phyloP scores from a whole-genome alignment of 768 basidiomycete species.

The Pisolithus marmoratus region DNA sequence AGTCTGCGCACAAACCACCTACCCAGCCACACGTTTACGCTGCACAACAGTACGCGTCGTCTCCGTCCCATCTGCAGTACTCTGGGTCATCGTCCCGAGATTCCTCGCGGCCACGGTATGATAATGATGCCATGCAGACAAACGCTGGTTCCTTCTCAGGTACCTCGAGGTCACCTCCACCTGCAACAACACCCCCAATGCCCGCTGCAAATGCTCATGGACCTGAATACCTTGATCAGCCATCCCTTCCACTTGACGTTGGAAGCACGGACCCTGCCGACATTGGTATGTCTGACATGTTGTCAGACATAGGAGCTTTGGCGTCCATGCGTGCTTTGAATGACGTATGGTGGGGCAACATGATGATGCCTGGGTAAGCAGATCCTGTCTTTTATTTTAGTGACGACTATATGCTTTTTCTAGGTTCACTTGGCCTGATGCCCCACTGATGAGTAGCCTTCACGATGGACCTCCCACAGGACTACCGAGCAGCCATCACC shows the following conservation, averaged over 20 bases:
- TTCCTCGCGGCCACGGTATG: constrained; percentile 13
- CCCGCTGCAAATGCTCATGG: neutral
- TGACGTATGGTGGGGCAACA: constrained; percentile 68
- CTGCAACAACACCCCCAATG: neutral
- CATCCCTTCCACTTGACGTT: constrained; percentile 31
- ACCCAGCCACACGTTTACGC: constrained; percentile 10
- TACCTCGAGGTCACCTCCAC: neutral
- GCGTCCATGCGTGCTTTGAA: constrained; percentile 72
- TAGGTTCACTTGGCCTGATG: constrained; percentile 30
- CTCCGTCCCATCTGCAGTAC: constrained; percentile 15
- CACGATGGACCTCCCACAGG: no score
- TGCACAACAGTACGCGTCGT: constrained; percentile 27
- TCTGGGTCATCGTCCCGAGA: constrained; percentile 9
- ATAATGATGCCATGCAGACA: constrained; percentile 28
- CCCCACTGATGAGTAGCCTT: constrained; percentile 18
- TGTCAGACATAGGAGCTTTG: constrained; percentile 48
- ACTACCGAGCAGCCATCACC: constrained; percentile 13
- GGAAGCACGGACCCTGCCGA: constrained; percentile 6
- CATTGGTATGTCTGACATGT: constrained; percentile 19
- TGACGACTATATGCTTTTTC: neutral
- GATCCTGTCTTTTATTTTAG: neutral
- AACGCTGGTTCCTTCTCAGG: constrained; percentile 9
- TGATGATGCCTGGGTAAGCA: constrained; percentile 80
- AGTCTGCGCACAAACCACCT: constrained; percentile 14
- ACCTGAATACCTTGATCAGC: constrained; percentile 41